Evolutionary conservation across 768 basidiomycete species (phyloP), one percentile per base, ranked within the genome.

Genomic region (Leccinum imitatum): DNA sequence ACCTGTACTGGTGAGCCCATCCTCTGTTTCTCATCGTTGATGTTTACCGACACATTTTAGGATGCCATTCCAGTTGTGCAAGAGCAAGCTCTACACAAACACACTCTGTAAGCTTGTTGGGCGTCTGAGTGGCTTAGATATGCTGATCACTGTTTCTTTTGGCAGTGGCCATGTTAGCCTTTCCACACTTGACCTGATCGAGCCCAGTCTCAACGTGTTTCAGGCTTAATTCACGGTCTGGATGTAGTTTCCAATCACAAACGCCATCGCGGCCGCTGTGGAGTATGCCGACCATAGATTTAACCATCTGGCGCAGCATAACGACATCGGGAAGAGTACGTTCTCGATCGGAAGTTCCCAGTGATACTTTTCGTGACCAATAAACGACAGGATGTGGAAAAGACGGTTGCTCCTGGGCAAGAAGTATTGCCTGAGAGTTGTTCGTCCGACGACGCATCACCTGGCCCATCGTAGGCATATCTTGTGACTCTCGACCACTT

Each of bases 21-120:
- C 30, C 23, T 33, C 9, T 46, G 30, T 21, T 15, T 19, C 10
- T 10, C 9, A 5, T 30, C 14, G 21, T 51, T 31, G n/a, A 27
- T 21, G 9, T 37, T 21, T 19, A 19, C 51, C 5, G 11, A 54
- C 25, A 51, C 25, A n/a, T 37, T 33, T 37, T 19, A 67, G 67
- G 66, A 59, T 64, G 60, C 63, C 66, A 33, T 67, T 67, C 52
- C 57, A 67, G 41, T n/a, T 67, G 25, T 65, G 59, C 61, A 67
- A 67, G 63, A 67, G 66, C 57, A 67, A 67, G 21, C 60, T 67
- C 14, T 67, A 67, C 39, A 60, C 67, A 10, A 67, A 67, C 41
- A 67, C 67, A 4, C 60, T 67, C 6, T 51, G 66, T 67, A 50
- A 53, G 66, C 9, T 55, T 19, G 25, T 41, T 41, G 25, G 50